Conservation (phyloP, 495 filamentous ascomycete genomes). For the Aspergillus nanangensis region DNA sequence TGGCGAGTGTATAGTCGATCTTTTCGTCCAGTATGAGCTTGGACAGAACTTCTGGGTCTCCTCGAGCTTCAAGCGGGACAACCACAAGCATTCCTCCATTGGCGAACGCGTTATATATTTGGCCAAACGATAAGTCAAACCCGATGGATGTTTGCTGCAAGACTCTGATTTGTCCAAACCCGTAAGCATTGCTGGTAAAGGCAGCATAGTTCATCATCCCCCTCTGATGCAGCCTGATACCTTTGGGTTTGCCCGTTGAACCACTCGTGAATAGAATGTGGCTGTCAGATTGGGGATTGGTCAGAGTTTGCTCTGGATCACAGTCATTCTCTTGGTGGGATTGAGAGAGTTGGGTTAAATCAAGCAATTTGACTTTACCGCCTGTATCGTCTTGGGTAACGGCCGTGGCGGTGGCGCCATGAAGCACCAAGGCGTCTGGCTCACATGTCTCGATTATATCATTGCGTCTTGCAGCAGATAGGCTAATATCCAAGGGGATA, state of each 20-base stretch:
- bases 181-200: conserved; percentile 4
- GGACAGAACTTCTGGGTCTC: conserved; percentile 17
- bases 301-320: neutral
- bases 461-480: conserved; percentile 21
- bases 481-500: conserved; percentile 47
- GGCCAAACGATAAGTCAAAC: conserved; percentile 26
- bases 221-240: conserved; percentile 26
- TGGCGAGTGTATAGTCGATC: conserved; percentile 25
- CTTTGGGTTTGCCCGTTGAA: conserved; percentile 32
- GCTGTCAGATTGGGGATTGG: neutral
- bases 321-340: neutral
- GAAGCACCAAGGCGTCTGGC: conserved; percentile 12
- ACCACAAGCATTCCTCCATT: conserved; percentile 25
- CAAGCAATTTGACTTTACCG: neutral
- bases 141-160: conserved; percentile 33
- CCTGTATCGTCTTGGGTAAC: neutral
- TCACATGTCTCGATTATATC: conserved; percentile 18
- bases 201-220: conserved; percentile 26
- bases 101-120: conserved; percentile 21
- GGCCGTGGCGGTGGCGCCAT: conserved; percentile 2
- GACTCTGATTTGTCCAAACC: neutral
- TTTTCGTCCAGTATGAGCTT: conserved; percentile 19
- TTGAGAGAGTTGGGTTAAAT: neutral
- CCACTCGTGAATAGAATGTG: conserved; percentile 34
- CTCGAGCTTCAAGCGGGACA: conserved; percentile 10